phyloP scores from a whole-genome alignment of 805 yeast species.

The Teunomyces barrocoloradensis region DNA sequence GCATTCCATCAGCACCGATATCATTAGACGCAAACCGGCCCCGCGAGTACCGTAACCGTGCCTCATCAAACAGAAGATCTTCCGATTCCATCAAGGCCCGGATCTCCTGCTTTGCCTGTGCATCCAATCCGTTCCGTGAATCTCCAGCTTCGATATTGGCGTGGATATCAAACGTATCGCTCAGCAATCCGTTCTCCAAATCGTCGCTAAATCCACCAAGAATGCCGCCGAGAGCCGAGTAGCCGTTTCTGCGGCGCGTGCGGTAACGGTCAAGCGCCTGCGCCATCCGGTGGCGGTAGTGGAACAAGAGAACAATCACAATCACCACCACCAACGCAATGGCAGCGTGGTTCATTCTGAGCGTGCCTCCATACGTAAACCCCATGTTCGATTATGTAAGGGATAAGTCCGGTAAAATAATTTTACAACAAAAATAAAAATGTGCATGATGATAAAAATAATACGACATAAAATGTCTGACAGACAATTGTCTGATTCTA shows the following conservation, averaged over 20 bases:
- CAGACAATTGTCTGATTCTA: no score
- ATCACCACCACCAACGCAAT: conserved; percentile 14
- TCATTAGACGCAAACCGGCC: conserved; percentile 35
- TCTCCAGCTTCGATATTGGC: conserved; percentile 47
- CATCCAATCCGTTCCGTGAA: conserved; percentile 60
- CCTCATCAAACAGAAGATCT: conserved; percentile 62
- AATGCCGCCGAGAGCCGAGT: conserved; percentile 23
- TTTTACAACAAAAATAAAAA: no score
- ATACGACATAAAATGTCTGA: no score
- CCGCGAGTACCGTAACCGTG: conserved; percentile 54
- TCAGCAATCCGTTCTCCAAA: conserved; percentile 52
- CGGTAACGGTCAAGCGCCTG: conserved; percentile 28
- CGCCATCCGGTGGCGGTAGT: conserved; percentile 30
- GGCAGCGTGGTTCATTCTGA: conserved; percentile 12
- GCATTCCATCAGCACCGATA: conserved; percentile 17
- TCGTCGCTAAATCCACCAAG: conserved; percentile 38
- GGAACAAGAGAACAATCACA: conserved; percentile 22
- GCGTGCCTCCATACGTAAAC: not conserved
- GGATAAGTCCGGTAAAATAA: not conserved
- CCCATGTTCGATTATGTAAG: not conserved
- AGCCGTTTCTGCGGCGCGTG: conserved; percentile 22
- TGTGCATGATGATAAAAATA: no score
- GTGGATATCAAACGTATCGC: conserved; percentile 54
- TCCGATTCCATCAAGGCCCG: conserved; percentile 51
- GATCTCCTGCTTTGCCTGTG: conserved; percentile 49